Conservation (phyloP, 2,329 filamentous ascomycete genomes). For the Penicillium sp. region DNA sequence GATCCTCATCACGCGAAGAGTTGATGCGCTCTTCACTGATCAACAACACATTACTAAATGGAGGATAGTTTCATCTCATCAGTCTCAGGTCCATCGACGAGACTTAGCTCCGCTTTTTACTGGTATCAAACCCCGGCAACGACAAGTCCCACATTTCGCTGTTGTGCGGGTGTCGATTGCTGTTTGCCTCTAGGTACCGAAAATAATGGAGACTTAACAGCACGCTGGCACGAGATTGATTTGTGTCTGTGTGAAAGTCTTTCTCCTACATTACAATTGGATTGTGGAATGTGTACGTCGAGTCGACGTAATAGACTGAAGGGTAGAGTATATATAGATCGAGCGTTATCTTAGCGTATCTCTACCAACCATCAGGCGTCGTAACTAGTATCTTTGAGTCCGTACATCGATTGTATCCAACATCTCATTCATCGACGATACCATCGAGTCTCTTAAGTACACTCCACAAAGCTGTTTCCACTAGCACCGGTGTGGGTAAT, state of each 20-base stretch:
- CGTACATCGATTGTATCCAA: too few species aligned
- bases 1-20: too few species aligned
- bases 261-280: slow-evolving; percentile 14
- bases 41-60: too few species aligned
- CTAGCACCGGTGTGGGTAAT: slow-evolving; percentile 67
- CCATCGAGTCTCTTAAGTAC: too few species aligned
- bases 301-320: too few species aligned
- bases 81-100: too few species aligned
- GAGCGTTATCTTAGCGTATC: slow-evolving; percentile 30
- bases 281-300: not conserved
- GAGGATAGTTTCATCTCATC: too few species aligned
- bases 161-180: slow-evolving; percentile 21
- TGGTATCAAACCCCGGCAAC: slow-evolving; percentile 19
- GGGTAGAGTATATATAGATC: not conserved
- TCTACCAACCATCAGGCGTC: too few species aligned
- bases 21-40: too few species aligned
- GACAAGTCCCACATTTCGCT: slow-evolving; percentile 18
- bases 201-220: slow-evolving; percentile 13
- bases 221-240: slow-evolving; percentile 14
- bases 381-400: too few species aligned
- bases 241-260: slow-evolving; percentile 17
- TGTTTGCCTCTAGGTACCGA: slow-evolving; percentile 20
- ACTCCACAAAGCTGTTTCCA: slow-evolving; percentile 64
- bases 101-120: too few species aligned
- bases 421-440: too few species aligned